Conservation (phyloP, 1,284 basidiomycete genomes). For the Heterobasidion parviporum region DNA sequence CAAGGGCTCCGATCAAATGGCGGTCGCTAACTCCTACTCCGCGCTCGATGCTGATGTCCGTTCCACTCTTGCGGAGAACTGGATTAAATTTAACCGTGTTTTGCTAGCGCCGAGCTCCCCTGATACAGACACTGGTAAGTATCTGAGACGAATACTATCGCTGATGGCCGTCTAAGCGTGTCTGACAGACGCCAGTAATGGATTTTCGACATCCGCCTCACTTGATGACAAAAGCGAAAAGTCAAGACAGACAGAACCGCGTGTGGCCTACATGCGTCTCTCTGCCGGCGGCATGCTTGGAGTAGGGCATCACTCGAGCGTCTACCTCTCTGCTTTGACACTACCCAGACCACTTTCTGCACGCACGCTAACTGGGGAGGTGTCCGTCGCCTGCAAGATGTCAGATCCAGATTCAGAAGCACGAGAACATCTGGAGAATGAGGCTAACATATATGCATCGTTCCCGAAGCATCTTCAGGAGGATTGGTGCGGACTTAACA, state of each 20-base stretch:
- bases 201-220: not conserved
- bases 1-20: conserved; percentile 15
- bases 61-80: not conserved
- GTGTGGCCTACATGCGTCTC: conserved; percentile 18
- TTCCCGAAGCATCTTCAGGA: conserved; percentile 38
- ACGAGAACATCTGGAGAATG: conserved; percentile 22
- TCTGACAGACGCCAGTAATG: not conserved
- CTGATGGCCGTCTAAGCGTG: not conserved
- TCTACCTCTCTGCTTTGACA: not conserved
- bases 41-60: not conserved
- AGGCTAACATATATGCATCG: conserved; percentile 33
- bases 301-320: not conserved
- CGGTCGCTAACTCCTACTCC: not conserved
- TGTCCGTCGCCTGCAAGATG: conserved; percentile 27
- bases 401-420: conserved; percentile 14
- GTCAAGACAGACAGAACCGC: too few species aligned
- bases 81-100: not conserved
- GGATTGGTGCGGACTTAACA: conserved; percentile 39
- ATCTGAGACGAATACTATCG: not conserved
- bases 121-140: not conserved
- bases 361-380: conserved; percentile 5
- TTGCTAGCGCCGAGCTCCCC: not conserved
- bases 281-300: conserved; percentile 15
- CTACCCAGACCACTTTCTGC: not conserved
- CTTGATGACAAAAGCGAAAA: not conserved